A percentile compares a stretch with the other conserved stretches of the same genome.
phyloP scores from a whole-genome alignment of 139 green algal species.

The Astrephomene gubernaculifera region DNA sequence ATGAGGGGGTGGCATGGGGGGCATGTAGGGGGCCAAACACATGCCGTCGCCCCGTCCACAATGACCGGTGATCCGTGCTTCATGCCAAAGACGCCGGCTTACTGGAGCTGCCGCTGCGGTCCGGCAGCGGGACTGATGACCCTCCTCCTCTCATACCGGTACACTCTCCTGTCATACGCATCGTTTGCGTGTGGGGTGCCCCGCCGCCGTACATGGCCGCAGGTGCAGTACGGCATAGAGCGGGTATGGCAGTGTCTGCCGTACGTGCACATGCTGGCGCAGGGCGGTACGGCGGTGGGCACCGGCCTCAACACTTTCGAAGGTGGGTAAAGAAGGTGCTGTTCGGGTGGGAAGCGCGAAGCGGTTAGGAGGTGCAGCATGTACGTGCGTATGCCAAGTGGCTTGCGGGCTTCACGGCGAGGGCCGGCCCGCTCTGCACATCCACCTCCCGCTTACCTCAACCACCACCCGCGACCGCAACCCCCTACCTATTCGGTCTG shows the following conservation, averaged over 20 bases:
- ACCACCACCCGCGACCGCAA: not conserved
- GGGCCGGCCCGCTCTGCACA: not conserved
- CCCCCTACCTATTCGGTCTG: not conserved
- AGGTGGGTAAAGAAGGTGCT: conserved; percentile 23
- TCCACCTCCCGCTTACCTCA: not conserved
- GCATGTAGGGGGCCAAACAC: too few species aligned
- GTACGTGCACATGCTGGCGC: conserved; percentile 83
- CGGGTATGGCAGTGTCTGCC: conserved; percentile 80
- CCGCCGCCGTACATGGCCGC: too few species aligned
- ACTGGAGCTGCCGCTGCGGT: too few species aligned
- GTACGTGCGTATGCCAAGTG: not conserved
- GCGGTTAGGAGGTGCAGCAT: not conserved
- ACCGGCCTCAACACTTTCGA: conserved; percentile 93
- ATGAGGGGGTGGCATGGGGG: too few species aligned
- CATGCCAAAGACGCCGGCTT: too few species aligned
- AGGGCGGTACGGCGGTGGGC: conserved; percentile 96
- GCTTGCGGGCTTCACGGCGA: not conserved
- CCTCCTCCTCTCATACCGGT: too few species aligned
- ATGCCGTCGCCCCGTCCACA: too few species aligned
- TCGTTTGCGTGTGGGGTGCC: too few species aligned
- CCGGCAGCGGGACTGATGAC: too few species aligned
- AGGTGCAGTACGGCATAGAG: conserved; percentile 86
- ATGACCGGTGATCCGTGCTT: too few species aligned
- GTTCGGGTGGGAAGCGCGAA: not conserved
- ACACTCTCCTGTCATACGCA: too few species aligned